A percentile compares a stretch with the other conserved stretches of the same genome.
phyloP scores from a whole-genome alignment of 2,329 filamentous ascomycete species.

The Endothia cerciana region DNA sequence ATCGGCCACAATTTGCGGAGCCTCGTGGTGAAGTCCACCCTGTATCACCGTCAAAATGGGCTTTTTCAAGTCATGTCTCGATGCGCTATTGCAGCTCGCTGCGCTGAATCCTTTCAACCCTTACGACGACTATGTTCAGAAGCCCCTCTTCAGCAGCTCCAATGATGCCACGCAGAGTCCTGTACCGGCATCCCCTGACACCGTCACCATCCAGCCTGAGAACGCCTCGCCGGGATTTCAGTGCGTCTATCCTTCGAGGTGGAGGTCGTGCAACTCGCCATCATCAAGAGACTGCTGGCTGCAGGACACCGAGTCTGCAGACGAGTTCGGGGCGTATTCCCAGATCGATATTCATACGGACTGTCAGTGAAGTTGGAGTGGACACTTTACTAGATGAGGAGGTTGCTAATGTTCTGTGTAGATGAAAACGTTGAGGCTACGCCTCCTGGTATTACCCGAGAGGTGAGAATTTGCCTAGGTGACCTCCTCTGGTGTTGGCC shows the following conservation, averaged over 20 bases:
- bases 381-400: not conserved
- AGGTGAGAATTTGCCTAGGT: slow-evolving; percentile 1
- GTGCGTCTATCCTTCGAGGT: slow-evolving; percentile 25
- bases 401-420: slow-evolving; percentile 3
- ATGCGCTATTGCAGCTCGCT: slow-evolving; percentile 19
- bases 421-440: slow-evolving; percentile 23
- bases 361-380: slow-evolving; percentile 15
- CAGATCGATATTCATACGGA: slow-evolving; percentile 28
- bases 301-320: slow-evolving; percentile 18
- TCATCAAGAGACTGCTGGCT: slow-evolving; percentile 27
- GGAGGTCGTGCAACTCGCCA: slow-evolving; percentile 22
- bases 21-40: not conserved
- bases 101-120: slow-evolving; percentile 20
- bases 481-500: too few relatives aligned
- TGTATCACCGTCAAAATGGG: slow-evolving; percentile 20
- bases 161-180: slow-evolving; percentile 9
- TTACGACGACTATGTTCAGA: slow-evolving; percentile 14
- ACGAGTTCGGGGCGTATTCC: slow-evolving; percentile 22
- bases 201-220: slow-evolving; percentile 18
- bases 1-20: not conserved
- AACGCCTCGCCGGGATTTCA: slow-evolving; percentile 23
- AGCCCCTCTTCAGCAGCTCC: slow-evolving; percentile 16
- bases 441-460: slow-evolving; percentile 22
- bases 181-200: not conserved
- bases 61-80: slow-evolving; percentile 23